phyloP scores from a whole-genome alignment of 306 rosid genomes.

The Inga oerstediana region DNA sequence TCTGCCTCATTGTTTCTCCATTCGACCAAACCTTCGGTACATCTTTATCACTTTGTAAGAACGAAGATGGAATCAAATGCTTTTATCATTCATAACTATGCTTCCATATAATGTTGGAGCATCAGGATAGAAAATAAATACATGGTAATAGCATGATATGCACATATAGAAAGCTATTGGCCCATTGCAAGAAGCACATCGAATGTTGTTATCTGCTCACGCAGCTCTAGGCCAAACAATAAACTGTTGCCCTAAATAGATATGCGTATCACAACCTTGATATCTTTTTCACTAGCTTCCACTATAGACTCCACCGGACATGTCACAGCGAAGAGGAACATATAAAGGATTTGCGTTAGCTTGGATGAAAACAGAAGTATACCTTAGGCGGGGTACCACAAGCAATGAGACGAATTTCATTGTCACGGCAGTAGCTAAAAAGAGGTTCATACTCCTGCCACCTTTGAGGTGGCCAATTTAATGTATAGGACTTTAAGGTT shows the following conservation, averaged over 20 bases:
- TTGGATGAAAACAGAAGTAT: slow-evolving; percentile 24
- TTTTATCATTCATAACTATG: neutral
- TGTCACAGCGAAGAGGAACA: slow-evolving; percentile 2
- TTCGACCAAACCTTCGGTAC: neutral
- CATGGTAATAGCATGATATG: neutral
- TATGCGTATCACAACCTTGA: neutral
- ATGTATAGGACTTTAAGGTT: slow-evolving; percentile 58
- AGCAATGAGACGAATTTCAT: slow-evolving; percentile 74
- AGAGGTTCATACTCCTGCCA: slow-evolving; percentile 98
- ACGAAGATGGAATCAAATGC: neutral
- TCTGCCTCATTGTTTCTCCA: neutral
- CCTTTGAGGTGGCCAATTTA: slow-evolving; percentile 79
- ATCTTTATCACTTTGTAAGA: neutral
- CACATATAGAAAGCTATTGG: neutral
- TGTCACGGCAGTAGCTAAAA: slow-evolving; percentile 76
- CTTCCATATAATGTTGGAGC: neutral
- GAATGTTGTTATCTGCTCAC: neutral
- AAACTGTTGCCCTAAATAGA: neutral
- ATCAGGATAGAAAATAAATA: neutral
- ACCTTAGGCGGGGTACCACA: slow-evolving; percentile 86
- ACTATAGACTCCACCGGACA: slow-evolving; percentile 12
- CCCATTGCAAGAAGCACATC: neutral
- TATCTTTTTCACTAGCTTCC: slow-evolving; percentile 6
- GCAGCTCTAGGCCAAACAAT: neutral
- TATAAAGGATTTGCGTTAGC: neutral